These are phyloP conservation scores for Sphaerulina musiva DNA, from an alignment of 2,329 filamentous ascomycete species.

Conservation along the genomic window DNA sequence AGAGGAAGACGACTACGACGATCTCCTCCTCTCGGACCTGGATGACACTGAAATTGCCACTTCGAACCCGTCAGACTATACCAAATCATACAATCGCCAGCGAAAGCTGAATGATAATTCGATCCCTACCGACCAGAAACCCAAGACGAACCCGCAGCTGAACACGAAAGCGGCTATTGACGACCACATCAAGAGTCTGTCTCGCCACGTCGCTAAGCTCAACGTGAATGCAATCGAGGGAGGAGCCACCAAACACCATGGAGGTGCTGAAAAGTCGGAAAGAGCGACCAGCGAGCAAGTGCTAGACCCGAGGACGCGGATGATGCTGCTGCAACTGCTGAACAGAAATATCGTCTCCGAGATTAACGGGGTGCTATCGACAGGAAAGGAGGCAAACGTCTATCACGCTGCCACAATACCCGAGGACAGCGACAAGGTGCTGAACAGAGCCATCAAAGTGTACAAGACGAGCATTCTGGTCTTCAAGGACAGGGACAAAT, in stretches of 20 bases:
- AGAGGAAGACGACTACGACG: slow-evolving; percentile 47
- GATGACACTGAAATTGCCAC: slow-evolving; percentile 48
- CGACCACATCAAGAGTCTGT: slow-evolving; percentile 79
- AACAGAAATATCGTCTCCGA: slow-evolving; percentile 84
- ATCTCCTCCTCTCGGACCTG: slow-evolving; percentile 56
- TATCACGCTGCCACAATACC: slow-evolving; percentile 73
- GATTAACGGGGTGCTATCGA: slow-evolving; percentile 90
- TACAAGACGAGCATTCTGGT: slow-evolving; percentile 98
- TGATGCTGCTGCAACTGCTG: slow-evolving; percentile 94
- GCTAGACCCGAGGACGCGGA: slow-evolving; percentile 83
- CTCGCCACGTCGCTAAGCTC: slow-evolving; percentile 79
- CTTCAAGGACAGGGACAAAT: slow-evolving; percentile 95
- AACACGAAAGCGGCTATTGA: slow-evolving; percentile 77
- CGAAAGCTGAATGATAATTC: slow-evolving; percentile 55
- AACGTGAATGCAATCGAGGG: slow-evolving; percentile 60
- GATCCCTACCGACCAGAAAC: slow-evolving; percentile 49
- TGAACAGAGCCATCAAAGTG: slow-evolving; percentile 89
- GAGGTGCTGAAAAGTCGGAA: slow-evolving; percentile 65
- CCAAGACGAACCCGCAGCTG: slow-evolving; percentile 68
- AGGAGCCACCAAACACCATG: slow-evolving; percentile 45
- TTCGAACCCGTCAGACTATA: slow-evolving; percentile 60
- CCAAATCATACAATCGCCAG: slow-evolving; percentile 84
- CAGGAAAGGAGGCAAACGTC: slow-evolving; percentile 96
- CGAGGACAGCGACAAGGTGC: slow-evolving; percentile 49
- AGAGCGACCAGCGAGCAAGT: slow-evolving; percentile 93